Evolutionary conservation across 768 basidiomycete genomes (phyloP).

Genomic region (Mycena albidolilacea): DNA sequence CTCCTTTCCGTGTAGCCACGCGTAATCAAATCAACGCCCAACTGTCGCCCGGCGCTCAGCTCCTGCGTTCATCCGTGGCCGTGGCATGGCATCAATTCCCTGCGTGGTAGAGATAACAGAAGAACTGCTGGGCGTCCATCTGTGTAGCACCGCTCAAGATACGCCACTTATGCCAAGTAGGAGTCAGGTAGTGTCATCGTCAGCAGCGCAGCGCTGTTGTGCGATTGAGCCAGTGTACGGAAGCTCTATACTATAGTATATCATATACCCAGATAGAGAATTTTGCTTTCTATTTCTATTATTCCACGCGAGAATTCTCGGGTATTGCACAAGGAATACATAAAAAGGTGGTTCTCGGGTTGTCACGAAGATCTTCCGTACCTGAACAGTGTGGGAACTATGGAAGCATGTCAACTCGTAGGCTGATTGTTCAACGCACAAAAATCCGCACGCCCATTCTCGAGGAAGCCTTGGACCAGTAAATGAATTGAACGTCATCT

Average conservation of each 20-base stretch:
- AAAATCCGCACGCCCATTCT: not conserved
- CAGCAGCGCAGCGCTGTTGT: not conserved
- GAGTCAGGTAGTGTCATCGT: not conserved
- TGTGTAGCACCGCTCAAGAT: too few relatives aligned
- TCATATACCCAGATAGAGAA: slow-evolving; percentile 3
- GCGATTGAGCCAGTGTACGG: slow-evolving; percentile 14
- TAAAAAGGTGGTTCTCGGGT: not conserved
- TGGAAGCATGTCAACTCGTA: too few relatives aligned
- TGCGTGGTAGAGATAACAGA: not conserved
- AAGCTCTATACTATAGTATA: not conserved
- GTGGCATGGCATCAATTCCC: not conserved
- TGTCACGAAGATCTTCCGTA: not conserved
- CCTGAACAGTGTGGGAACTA: not conserved
- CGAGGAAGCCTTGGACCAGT: too few relatives aligned
- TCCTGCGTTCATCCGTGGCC: not conserved
- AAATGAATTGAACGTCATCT: too few relatives aligned
- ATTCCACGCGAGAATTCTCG: not conserved
- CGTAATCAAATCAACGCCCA: not conserved
- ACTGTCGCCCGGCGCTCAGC: not conserved
- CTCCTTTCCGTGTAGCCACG: not conserved
- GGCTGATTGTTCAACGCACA: too few relatives aligned
- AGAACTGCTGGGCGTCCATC: not conserved
- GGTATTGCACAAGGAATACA: not conserved
- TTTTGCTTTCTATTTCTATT: not conserved
- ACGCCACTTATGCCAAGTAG: not conserved